phyloP scores from a whole-genome alignment of 352 stramenopile species.

The Discostella stelligera region DNA sequence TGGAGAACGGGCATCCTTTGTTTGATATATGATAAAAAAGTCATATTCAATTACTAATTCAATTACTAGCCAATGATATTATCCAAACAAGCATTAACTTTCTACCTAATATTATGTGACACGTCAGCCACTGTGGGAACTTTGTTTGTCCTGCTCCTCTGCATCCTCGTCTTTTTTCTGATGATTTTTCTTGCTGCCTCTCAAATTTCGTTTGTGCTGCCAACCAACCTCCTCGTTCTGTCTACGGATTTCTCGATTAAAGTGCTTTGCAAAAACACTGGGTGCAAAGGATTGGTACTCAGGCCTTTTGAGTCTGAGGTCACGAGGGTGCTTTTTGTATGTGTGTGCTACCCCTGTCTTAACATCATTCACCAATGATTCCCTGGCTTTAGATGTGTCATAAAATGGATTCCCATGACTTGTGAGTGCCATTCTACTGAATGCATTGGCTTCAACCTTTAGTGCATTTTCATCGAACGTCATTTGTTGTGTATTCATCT shows the following conservation, averaged over 20 bases:
- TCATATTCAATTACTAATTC: too few species aligned
- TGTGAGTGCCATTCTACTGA: neutral
- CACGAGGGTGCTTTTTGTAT: neutral
- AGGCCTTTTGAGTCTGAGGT: neutral
- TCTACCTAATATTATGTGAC: conserved; percentile 8
- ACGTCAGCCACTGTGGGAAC: conserved; percentile 13
- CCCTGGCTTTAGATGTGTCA: neutral
- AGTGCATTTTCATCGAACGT: conserved; percentile 1
- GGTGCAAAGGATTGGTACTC: neutral
- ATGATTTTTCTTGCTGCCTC: neutral
- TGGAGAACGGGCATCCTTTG: conserved; percentile 6
- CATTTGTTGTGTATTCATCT: neutral
- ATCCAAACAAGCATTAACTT: too few species aligned
- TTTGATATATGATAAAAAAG: conserved; percentile 1
- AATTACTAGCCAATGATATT: too few species aligned
- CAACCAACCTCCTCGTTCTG: neutral
- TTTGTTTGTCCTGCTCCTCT: neutral
- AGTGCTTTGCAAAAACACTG: neutral
- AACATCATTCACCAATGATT: neutral
- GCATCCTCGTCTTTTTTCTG: neutral
- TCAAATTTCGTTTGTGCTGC: neutral
- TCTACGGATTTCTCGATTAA: neutral
- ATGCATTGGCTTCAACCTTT: neutral
- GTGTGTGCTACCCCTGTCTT: neutral
- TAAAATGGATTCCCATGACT: neutral